phyloP scores from a whole-genome alignment of 306 rosid species.

The Acacia crassicarpa region DNA sequence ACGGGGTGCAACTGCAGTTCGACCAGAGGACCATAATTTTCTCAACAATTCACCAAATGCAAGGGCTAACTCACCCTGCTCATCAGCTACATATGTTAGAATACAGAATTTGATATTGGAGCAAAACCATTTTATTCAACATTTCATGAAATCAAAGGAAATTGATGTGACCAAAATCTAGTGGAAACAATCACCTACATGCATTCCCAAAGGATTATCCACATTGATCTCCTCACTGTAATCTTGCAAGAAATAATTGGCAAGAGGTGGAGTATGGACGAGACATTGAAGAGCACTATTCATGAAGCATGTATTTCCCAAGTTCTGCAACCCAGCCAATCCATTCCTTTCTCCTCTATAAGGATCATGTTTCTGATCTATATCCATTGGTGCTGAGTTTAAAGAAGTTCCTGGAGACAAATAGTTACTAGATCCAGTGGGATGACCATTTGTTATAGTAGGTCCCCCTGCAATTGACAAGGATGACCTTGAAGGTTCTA shows the following conservation, averaged over 20 bases:
- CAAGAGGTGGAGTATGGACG: conserved; percentile 90
- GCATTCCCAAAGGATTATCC: conserved; percentile 97
- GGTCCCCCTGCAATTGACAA: conserved; percentile 95
- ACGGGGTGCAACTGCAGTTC: conserved; percentile 84
- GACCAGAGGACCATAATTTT: conserved; percentile 94
- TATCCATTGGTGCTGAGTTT: conserved; percentile 56
- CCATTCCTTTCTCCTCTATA: conserved; percentile 74
- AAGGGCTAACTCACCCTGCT: conserved; percentile 96
- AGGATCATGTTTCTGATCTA: conserved; percentile 60
- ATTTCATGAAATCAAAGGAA: conserved; percentile 15
- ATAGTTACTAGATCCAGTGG: conserved; percentile 52
- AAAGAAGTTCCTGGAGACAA: conserved; percentile 59
- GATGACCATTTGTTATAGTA: conserved; percentile 81
- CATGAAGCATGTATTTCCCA: conserved; percentile 99
- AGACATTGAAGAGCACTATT: conserved; percentile 92
- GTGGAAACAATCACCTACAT: conserved; percentile 54
- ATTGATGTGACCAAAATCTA: conserved; percentile 13
- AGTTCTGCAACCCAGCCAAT: conserved; percentile 95
- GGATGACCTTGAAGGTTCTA: conserved; percentile 86
- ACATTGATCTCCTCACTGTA: conserved; percentile 85
- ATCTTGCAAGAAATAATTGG: conserved; percentile 88
- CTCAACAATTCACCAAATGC: conserved; percentile 94
- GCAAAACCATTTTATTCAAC: conserved; percentile 11
- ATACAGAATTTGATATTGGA: conserved; percentile 20
- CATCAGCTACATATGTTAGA: conserved; percentile 32